Percentiles rank a stretch among this genome's conserved stretches.
Conservation (phyloP, 2,329 filamentous ascomycete genomes). For the Drechslera avenae region DNA sequence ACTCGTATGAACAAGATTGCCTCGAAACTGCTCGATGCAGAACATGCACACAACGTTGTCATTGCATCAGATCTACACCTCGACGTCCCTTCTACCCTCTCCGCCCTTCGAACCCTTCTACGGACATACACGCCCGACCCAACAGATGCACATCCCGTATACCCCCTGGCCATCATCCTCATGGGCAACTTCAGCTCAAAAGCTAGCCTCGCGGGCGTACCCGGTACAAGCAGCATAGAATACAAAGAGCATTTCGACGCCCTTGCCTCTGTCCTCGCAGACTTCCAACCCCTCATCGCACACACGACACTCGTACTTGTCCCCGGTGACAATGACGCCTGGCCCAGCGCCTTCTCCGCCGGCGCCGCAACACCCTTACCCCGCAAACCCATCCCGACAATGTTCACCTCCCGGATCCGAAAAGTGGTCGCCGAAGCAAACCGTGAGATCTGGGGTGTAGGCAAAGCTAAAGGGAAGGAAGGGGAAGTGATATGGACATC, state of each 20-base stretch:
- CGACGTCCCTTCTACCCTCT: slow-evolving; percentile 79
- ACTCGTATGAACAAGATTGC: slow-evolving; percentile 82
- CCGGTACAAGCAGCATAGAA: slow-evolving; percentile 81
- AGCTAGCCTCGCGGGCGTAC: slow-evolving; percentile 65
- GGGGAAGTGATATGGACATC: slow-evolving; percentile 86
- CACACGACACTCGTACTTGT: slow-evolving; percentile 88
- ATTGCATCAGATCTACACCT: slow-evolving; percentile 86
- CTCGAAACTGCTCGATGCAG: slow-evolving; percentile 62
- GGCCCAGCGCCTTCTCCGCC: slow-evolving; percentile 82
- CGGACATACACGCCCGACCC: slow-evolving; percentile 65
- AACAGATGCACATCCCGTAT: slow-evolving; percentile 62
- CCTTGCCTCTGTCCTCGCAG: slow-evolving; percentile 78
- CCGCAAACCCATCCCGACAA: slow-evolving; percentile 74
- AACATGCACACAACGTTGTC: slow-evolving; percentile 62
- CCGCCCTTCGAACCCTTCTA: slow-evolving; percentile 80
- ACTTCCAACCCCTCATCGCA: slow-evolving; percentile 81
- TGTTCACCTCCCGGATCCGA: slow-evolving; percentile 88
- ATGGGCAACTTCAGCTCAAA: slow-evolving; percentile 79
- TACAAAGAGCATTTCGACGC: slow-evolving; percentile 97
- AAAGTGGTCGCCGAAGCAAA: slow-evolving; percentile 81
- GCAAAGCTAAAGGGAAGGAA: slow-evolving; percentile 53
- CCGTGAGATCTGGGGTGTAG: slow-evolving; percentile 62
- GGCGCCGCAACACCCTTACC: slow-evolving; percentile 75
- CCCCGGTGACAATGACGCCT: slow-evolving; percentile 96
- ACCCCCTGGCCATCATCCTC: slow-evolving; percentile 80